A percentile compares a stretch with the other conserved stretches of the same genome.
phyloP scores from a whole-genome alignment of 768 basidiomycete genomes.

The Suillus bovinus region DNA sequence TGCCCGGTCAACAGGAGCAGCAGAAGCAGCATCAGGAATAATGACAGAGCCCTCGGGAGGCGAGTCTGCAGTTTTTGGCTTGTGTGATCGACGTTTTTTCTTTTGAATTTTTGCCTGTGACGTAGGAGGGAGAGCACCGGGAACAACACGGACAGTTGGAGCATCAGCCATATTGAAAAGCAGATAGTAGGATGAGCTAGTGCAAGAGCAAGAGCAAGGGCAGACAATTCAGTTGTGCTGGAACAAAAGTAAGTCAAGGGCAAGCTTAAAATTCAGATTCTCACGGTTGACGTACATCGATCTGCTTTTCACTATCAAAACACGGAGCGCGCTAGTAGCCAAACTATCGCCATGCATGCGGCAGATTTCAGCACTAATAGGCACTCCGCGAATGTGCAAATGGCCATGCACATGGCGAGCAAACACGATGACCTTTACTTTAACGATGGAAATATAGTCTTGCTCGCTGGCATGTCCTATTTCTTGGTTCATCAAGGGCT shows the following conservation, averaged over 20 bases:
- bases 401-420: constrained; percentile 28
- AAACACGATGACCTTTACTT: constrained; percentile 61
- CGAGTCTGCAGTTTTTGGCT: constrained; percentile 47
- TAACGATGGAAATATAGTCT: constrained; percentile 66
- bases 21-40: constrained; percentile 46
- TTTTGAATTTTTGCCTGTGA: constrained; percentile 59
- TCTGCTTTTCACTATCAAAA: constrained; percentile 1
- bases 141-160: constrained; percentile 56
- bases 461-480: constrained; percentile 56
- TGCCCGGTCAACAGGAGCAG: constrained; percentile 49
- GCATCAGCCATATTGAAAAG: constrained; percentile 36
- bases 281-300: constrained; percentile 8
- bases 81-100: constrained; percentile 66
- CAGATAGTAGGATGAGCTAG: constrained; percentile 8
- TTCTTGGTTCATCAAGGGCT: constrained; percentile 73
- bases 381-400: constrained; percentile 20
- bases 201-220: constrained; percentile 5
- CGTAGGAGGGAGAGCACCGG: constrained; percentile 71
- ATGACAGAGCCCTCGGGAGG: constrained; percentile 40
- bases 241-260: constrained; percentile 4
- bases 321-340: neutral
- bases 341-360: constrained; percentile 4
- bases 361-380: constrained; percentile 52
- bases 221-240: neutral
- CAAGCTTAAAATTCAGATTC: constrained; percentile 13